Evolutionary conservation across 1,139 yeast species (phyloP).

Genomic region (Geotrichum cucujoidarum): DNA sequence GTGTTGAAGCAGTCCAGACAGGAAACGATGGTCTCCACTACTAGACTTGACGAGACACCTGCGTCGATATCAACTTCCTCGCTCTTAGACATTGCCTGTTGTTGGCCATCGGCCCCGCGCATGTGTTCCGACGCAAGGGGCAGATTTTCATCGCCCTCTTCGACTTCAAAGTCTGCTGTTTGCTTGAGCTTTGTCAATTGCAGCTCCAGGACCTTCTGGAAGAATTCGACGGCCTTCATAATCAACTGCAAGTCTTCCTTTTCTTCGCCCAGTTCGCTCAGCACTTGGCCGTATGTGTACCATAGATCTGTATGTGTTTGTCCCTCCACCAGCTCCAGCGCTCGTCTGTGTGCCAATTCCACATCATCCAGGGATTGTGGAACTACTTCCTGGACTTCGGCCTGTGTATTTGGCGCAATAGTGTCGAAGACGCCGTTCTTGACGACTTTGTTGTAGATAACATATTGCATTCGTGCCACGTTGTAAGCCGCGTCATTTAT

Average conservation of each 20-base stretch:
- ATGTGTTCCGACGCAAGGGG: neutral
- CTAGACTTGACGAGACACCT: conserved; percentile 12
- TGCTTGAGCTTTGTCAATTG: conserved; percentile 23
- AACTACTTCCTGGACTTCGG: conserved; percentile 12
- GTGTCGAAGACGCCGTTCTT: conserved; percentile 23
- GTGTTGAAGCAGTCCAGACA: conserved; percentile 13
- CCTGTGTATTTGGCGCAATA: conserved; percentile 14
- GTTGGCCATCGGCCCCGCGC: conserved; percentile 13
- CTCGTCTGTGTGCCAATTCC: conserved; percentile 22
- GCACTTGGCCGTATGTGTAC: conserved; percentile 31
- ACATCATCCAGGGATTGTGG: conserved; percentile 19
- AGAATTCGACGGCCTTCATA: conserved; percentile 23
- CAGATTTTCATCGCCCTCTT: conserved; percentile 9
- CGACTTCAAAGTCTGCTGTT: conserved; percentile 2
- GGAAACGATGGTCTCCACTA: conserved; percentile 16
- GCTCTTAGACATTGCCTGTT: conserved; percentile 6
- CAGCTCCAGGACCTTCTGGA: conserved; percentile 23
- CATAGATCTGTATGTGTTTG: conserved; percentile 25
- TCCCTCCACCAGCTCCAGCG: conserved; percentile 17
- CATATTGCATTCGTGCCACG: conserved; percentile 30
- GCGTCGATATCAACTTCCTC: conserved; percentile 5
- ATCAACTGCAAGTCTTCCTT: conserved; percentile 21
- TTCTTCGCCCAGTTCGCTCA: conserved; percentile 31
- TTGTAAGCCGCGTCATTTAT: conserved; percentile 29
- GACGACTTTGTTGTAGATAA: conserved; percentile 28